phyloP scores from a whole-genome alignment of 2,329 filamentous ascomycete species.

The Penicillium paneum region DNA sequence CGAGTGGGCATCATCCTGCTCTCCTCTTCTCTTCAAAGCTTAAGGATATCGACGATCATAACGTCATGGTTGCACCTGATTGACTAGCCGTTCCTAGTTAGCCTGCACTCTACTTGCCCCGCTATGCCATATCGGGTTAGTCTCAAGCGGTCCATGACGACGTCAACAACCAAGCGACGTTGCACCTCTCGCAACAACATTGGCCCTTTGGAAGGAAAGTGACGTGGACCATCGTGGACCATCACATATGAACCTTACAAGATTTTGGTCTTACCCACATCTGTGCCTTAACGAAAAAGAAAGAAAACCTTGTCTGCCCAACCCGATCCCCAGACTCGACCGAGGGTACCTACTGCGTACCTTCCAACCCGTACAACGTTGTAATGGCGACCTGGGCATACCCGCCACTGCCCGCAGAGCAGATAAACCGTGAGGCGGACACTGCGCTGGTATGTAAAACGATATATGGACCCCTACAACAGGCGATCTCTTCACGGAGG shows the following conservation, averaged over 20 bases:
- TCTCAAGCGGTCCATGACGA: slow-evolving; percentile 31
- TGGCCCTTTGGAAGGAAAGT: slow-evolving; percentile 13
- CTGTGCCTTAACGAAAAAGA: background rate
- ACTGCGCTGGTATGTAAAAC: slow-evolving; percentile 47
- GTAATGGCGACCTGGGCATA: slow-evolving; percentile 61
- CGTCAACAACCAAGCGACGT: slow-evolving; percentile 28
- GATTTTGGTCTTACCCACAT: slow-evolving; percentile 15
- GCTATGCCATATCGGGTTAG: slow-evolving; percentile 21
- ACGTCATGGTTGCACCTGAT: slow-evolving; percentile 34
- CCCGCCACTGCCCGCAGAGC: slow-evolving; percentile 53
- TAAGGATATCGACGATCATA: slow-evolving; percentile 23
- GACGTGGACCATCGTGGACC: slow-evolving; percentile 27
- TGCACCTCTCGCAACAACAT: slow-evolving; percentile 21
- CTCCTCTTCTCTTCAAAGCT: background rate
- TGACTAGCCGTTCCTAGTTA: slow-evolving; percentile 24
- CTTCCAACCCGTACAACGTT: background rate
- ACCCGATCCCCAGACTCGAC: background rate
- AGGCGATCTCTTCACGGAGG: background rate
- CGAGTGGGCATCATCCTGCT: slow-evolving; percentile 10
- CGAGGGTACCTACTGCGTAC: background rate
- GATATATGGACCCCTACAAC: slow-evolving; percentile 2
- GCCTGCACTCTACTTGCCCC: slow-evolving; percentile 9
- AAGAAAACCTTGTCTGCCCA: background rate
- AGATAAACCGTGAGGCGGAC: slow-evolving; percentile 53
- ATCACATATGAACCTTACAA: slow-evolving; percentile 9